Evolutionary conservation across 2,329 filamentous ascomycete species (phyloP).

Genomic region (Phyllosticta citriasiana): DNA sequence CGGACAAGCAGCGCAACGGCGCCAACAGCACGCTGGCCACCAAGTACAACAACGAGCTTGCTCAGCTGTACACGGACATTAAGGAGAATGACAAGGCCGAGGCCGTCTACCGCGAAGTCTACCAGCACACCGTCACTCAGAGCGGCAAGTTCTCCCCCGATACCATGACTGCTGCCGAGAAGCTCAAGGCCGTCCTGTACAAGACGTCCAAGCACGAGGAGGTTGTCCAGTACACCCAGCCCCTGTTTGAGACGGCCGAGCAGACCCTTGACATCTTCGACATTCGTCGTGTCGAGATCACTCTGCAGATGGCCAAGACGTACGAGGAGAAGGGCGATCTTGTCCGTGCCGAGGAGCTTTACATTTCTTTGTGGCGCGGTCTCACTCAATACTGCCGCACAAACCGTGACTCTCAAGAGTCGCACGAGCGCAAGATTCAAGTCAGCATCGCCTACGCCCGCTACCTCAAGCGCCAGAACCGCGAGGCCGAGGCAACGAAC

Average conservation of each 20-base stretch:
- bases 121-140: constrained; percentile 15
- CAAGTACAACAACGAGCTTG: constrained; percentile 17
- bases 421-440: constrained; percentile 10
- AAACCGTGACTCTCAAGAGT: not conserved
- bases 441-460: constrained; percentile 9
- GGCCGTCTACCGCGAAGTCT: constrained; percentile 17
- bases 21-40: constrained; percentile 13
- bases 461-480: constrained; percentile 7
- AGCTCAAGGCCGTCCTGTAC: constrained; percentile 16
- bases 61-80: constrained; percentile 18
- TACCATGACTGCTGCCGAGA: constrained; percentile 14
- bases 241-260: constrained; percentile 10
- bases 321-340: constrained; percentile 19
- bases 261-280: constrained; percentile 10
- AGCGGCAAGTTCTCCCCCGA: constrained; percentile 18
- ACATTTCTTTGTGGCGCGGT: constrained; percentile 13
- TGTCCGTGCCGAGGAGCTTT: constrained; percentile 17
- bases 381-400: constrained; percentile 9
- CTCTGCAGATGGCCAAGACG: constrained; percentile 9
- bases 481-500: constrained; percentile 8
- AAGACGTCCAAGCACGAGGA: constrained; percentile 10
- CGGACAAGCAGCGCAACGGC: constrained; percentile 13
- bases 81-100: constrained; percentile 16
- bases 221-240: constrained; percentile 10
- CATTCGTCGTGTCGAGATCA: constrained; percentile 10